phyloP scores from a whole-genome alignment of 2,329 filamentous ascomycete genomes.

The Penicillium sp. region DNA sequence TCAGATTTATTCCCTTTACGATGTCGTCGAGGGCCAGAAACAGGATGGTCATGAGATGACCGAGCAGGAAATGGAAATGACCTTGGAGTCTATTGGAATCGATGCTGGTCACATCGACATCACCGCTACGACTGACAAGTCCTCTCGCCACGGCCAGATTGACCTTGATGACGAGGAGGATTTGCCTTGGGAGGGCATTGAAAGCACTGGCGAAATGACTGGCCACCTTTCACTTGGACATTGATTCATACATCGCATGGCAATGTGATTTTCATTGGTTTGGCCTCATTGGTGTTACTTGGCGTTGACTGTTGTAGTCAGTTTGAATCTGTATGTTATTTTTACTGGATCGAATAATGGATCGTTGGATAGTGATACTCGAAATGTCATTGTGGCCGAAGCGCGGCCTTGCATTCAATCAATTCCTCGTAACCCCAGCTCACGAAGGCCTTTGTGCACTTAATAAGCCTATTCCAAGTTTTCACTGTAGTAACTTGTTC shows the following conservation, averaged over 20 bases:
- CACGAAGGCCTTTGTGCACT: neutral
- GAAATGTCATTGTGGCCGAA: conserved; percentile 4
- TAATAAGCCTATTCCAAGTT: neutral
- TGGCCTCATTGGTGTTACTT: conserved; percentile 4
- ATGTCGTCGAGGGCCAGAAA: conserved; percentile 81
- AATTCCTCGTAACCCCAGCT: neutral
- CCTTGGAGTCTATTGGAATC: conserved; percentile 53
- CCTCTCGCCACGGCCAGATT: conserved; percentile 21
- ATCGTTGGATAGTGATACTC: conserved; percentile 8
- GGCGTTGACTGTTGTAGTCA: conserved; percentile 6
- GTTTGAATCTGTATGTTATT: conserved; percentile 7
- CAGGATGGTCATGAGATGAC: conserved; percentile 63
- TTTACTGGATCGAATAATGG: conserved; percentile 4
- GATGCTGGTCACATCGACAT: conserved; percentile 28
- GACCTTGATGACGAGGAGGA: conserved; percentile 41
- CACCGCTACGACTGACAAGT: conserved; percentile 33
- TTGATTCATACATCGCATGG: conserved; percentile 11
- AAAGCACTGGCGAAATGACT: conserved; percentile 44
- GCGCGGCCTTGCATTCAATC: conserved; percentile 1
- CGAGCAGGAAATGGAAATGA: conserved; percentile 64
- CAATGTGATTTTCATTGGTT: conserved; percentile 5
- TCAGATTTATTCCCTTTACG: conserved; percentile 79
- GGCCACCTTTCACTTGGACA: conserved; percentile 26
- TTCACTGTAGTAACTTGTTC: neutral
- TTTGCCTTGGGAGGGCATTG: conserved; percentile 46